Conservation (phyloP, 441 rosid genomes). For the Erodium trifolium region DNA sequence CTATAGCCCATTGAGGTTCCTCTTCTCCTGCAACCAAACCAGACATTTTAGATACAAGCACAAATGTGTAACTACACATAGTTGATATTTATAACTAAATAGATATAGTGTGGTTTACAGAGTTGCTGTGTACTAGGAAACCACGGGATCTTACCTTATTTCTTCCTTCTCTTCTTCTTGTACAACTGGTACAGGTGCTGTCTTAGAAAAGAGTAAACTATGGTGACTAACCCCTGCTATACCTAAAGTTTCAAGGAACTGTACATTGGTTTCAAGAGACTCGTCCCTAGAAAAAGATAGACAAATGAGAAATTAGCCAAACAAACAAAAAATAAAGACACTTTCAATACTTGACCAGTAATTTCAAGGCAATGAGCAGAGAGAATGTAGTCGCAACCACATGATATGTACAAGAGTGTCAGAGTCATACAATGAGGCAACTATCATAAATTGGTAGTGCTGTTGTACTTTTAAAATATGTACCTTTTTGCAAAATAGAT, state of each 20-base stretch:
- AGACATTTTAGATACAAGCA: slow-evolving; percentile 11
- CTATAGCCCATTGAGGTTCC: slow-evolving; percentile 28
- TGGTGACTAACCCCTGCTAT: slow-evolving; percentile 95
- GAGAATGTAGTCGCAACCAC: neutral
- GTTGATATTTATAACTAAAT: too few species aligned
- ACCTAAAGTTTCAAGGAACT: slow-evolving; percentile 65
- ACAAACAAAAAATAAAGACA: neutral
- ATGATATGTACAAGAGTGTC: neutral
- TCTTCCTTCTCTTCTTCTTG: slow-evolving; percentile 50
- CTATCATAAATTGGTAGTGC: neutral
- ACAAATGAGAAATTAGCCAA: slow-evolving; percentile 9
- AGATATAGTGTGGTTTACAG: neutral
- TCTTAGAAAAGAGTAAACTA: slow-evolving; percentile 84
- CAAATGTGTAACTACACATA: too few species aligned
- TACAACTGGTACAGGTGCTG: slow-evolving; percentile 51
- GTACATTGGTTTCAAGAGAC: slow-evolving; percentile 45
- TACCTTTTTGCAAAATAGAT: neutral
- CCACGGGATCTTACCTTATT: slow-evolving; percentile 34
- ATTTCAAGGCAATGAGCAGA: neutral
- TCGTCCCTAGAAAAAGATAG: slow-evolving; percentile 43
- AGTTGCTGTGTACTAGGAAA: neutral
- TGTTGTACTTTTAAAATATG: neutral
- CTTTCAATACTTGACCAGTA: neutral
- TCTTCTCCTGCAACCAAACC: slow-evolving; percentile 32
- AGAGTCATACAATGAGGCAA: neutral